Base-by-base conservation (phyloP, 2,329 filamentous ascomycete genomes). In the Neonectria hederae region DNA sequence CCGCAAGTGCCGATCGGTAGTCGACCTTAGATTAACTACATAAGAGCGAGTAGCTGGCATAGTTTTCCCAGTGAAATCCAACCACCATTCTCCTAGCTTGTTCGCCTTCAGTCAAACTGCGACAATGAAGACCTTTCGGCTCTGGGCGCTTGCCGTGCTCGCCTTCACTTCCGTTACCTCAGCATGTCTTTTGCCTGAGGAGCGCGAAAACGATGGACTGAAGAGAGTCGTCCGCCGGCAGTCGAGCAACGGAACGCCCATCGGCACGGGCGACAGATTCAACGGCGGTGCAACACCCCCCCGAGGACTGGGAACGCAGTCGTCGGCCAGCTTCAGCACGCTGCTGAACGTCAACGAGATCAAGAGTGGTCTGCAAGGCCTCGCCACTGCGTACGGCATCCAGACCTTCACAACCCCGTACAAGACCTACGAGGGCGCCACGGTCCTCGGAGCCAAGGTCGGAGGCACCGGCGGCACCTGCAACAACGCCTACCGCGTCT, bases 241-340 rank as follows among this genome's bases (percentile, higher is more conserved):
- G 48, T 30, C 46, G 8, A 51, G 58, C 51, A 62, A 32, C 21
- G 63, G 63, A 35, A 65, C 63, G 5, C 63, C 63, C 3, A 40
- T 65, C 7, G 63, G 63, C 51, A 59, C 63, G 1, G 63, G 63
- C 28, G 59, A 65, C 22, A 30, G 63, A 32, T 65, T 65, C 63
- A 57, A 43, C 22, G 54, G 45, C 28, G 63, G 63, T 8, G 43
- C 49, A 11, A 55, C 56, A 17, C 45, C 57, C 4, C 63, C 63
- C 1, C 63, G 63, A 14, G 63, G 63, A 5, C 35, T 65, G 19
- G 63, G 67, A 84, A 88, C 53, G 83, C 81, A 79, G 87, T 86
- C 86, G 87, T 86, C 86, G 86, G 89, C 82, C 38, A 42, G 5
- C 81, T 79, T 59, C 80, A 81, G 69, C 54, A 65, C 59, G 14